Percentiles rank a stretch among this genome's conserved stretches.
phyloP scores from a whole-genome alignment of 176 grass and related monocot genomes.

The Oryza meyeriana region DNA sequence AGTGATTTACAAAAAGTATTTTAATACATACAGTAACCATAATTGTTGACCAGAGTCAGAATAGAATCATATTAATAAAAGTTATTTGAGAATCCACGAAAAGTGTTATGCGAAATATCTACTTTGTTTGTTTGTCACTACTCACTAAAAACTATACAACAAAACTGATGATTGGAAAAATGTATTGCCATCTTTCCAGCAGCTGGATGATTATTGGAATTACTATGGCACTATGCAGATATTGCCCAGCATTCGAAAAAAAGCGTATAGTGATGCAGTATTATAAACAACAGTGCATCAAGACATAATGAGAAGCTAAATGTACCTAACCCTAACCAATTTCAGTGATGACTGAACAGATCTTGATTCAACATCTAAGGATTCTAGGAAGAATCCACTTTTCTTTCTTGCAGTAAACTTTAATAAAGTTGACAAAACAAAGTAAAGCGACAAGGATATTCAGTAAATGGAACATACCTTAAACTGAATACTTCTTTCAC shows the following conservation, averaged over 20 bases:
- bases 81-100: background rate
- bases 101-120: no score
- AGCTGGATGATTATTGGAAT: background rate
- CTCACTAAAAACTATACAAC: background rate
- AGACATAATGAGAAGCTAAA: background rate
- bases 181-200: background rate
- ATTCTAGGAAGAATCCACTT: background rate
- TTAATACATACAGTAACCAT: no score
- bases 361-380: background rate
- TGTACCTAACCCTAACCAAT: background rate
- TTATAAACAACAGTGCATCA: background rate
- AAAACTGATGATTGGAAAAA: background rate
- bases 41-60: no score
- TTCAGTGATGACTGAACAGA: background rate
- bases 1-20: no score
- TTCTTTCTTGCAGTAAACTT: background rate
- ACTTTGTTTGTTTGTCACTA: background rate
- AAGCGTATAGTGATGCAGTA: background rate
- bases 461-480: constrained; percentile 46
- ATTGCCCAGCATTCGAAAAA: background rate
- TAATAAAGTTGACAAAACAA: background rate
- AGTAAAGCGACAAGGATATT: background rate
- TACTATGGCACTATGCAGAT: background rate
- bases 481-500: constrained; percentile 40
- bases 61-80: no score